Evolutionary conservation across 495 filamentous ascomycete species (phyloP), one percentile per base, ranked within the genome.

Genomic region (Geopyxis carbonaria): DNA sequence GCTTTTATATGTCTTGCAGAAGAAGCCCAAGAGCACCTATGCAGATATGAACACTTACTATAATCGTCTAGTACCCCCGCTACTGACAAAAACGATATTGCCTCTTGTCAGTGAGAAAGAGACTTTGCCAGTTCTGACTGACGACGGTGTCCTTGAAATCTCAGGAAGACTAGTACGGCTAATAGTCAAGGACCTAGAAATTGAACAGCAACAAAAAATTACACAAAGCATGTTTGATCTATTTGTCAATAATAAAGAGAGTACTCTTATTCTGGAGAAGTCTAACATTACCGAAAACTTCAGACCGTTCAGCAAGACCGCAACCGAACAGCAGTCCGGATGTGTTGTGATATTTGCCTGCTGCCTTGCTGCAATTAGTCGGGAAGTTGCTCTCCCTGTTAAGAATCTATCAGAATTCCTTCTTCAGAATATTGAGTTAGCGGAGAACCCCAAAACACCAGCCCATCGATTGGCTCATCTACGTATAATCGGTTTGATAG

Each of bases 141-240:
- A 77, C 44, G 57, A 65, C 34, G 51, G 59, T n/a, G 64, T 72
- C 5, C 47, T 78, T 10, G 72, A 80, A 22, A 62, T 72, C 19
- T 58, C 78, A 8, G 78, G 76, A n/a, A 60, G 72, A 38, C 61
- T 82, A 11, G 65, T 64, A 46, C 76, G 69, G 40, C 58, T 75
- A 27, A 68, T 80, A 19, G 61, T 79, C 15, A 58, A 70, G 20
- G 59, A 69, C 6, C 59, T 75, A 15, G 59, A 68, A 3, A 36
- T 47, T 11, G 57, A 66, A 29, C 66, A 70, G 46, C 74, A 80
- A 42, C 59, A 61, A 15, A 58, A 64, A 20, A 59, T 75, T n/a
- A 59, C 67, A 2, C 41, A 60, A 9, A 69, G 75, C 45, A 50
- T 70, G 10, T 77, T 76, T 46, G 67, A 61, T 5, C 60, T 78